phyloP scores from a whole-genome alignment of 2,329 filamentous ascomycete genomes.

The Byssochlamys sp. region DNA sequence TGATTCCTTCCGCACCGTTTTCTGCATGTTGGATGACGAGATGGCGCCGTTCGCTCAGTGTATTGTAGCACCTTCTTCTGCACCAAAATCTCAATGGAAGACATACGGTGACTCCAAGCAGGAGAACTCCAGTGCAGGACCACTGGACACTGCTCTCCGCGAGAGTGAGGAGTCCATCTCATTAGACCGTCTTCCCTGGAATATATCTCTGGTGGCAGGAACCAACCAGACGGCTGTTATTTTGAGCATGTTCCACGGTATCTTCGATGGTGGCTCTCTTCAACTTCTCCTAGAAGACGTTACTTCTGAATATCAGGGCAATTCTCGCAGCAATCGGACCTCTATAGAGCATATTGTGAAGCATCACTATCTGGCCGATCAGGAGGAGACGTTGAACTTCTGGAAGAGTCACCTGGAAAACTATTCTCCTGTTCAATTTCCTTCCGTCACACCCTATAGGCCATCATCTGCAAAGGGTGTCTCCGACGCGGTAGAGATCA shows the following conservation, averaged over 20 bases:
- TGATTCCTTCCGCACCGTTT: conserved; percentile 24
- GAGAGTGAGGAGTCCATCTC: conserved; percentile 13
- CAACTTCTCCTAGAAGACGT: conserved; percentile 26
- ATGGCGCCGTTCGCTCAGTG: conserved; percentile 29
- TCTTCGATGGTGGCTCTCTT: conserved; percentile 29
- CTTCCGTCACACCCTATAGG: conserved; percentile 15
- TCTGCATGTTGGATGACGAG: conserved; percentile 24
- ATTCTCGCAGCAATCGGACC: conserved; percentile 8
- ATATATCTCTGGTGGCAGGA: conserved; percentile 13
- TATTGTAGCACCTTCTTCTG: conserved; percentile 13
- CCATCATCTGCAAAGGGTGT: conserved; percentile 6
- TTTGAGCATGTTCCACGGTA: conserved; percentile 29
- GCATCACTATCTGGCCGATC: conserved; percentile 16
- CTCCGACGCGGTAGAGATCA: conserved; percentile 13
- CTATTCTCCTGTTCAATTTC: conserved; percentile 14
- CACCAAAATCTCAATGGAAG: conserved; percentile 8
- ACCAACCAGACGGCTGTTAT: conserved; percentile 9
- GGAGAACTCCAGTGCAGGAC: conserved; percentile 9
- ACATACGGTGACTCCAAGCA: conserved; percentile 8
- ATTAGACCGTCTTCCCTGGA: conserved; percentile 13
- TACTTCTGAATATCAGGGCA: conserved; percentile 10
- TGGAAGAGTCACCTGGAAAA: conserved; percentile 13
- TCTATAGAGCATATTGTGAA: conserved; percentile 17
- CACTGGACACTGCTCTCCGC: conserved; percentile 11
- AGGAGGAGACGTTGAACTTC: conserved; percentile 10